Base-by-base conservation (phyloP, 2,329 filamentous ascomycete species). In the Penicillium sp. region DNA sequence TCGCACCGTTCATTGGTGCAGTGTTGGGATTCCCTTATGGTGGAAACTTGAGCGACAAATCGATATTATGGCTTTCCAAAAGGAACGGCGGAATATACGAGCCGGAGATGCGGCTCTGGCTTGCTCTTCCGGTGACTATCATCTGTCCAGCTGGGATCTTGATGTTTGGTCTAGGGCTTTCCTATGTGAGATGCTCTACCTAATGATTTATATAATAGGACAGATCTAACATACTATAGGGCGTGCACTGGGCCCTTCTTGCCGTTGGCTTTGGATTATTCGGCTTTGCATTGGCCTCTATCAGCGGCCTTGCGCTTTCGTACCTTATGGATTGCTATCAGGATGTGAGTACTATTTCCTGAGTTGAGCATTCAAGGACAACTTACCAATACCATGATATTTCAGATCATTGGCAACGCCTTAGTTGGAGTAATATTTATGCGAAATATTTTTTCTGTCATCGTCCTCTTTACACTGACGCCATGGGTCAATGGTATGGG, bases 341-440 rank as follows among this genome's bases (percentile, higher is more conserved):
- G 47, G 65, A 67, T 40, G 65, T 68, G 36, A n/a, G 51, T 46
- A 15, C n/a, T n/a, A n/a, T n/a, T n/a, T n/a, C n/a, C n/a, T n/a
- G n/a, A n/a, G n/a, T n/a, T n/a, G n/a, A n/a, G n/a, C n/a, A n/a
- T n/a, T n/a, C n/a, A n/a, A n/a, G n/a, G n/a, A n/a, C n/a, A n/a
- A n/a, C n/a, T n/a, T n/a, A n/a, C n/a, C n/a, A n/a, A n/a, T n/a
- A n/a, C n/a, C n/a, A n/a, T n/a, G n/a, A n/a, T n/a, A n/a, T n/a
- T 30, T 21, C 54, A 80, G 68, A 75, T 81, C 27, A 68, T 80
- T 34, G 76, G 72, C 4, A 77, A 80, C 51, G 71, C 76, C 0
- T 61, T 81, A 4, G 75, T 78, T 3, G 73, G 65, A 0, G 66
- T 81, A 1, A 74, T 75, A 0, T 74, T 80, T 47, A 61, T 75